Conservation (phyloP, 2,329 filamentous ascomycete species). For the Monosporascus sp. region DNA sequence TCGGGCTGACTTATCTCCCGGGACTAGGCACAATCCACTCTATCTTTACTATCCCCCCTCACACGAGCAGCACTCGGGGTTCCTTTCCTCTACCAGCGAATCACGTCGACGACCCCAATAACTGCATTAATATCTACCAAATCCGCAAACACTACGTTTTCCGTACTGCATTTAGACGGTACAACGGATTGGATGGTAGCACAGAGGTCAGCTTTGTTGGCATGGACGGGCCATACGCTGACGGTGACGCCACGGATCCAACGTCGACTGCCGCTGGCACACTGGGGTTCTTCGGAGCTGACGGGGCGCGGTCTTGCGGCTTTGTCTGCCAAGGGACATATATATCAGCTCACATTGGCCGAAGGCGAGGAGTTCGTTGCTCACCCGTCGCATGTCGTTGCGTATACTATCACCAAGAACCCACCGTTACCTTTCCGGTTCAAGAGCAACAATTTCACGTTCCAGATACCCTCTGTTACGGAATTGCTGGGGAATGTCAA, state of each 20-base stretch:
- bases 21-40: constrained; percentile 72
- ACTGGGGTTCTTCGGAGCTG: constrained; percentile 88
- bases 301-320: constrained; percentile 85
- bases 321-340: constrained; percentile 78
- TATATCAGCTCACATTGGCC: constrained; percentile 77
- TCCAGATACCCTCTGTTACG: constrained; percentile 72
- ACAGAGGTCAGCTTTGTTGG: constrained; percentile 82
- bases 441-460: constrained; percentile 66
- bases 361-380: constrained; percentile 86
- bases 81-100: constrained; percentile 89
- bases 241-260: constrained; percentile 71
- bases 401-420: constrained; percentile 72
- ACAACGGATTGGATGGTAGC: constrained; percentile 92
- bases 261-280: constrained; percentile 66
- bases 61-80: constrained; percentile 75
- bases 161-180: constrained; percentile 84
- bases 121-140: constrained; percentile 86
- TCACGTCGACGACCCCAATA: constrained; percentile 81
- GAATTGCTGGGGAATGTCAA: constrained; percentile 62
- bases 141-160: constrained; percentile 79
- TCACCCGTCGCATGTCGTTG: constrained; percentile 86
- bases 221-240: constrained; percentile 91
- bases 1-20: background rate
- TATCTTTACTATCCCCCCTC: constrained; percentile 81
- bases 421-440: constrained; percentile 82